Base-by-base conservation (phyloP, 768 basidiomycete genomes). In the Strobilomyces dryophilus region DNA sequence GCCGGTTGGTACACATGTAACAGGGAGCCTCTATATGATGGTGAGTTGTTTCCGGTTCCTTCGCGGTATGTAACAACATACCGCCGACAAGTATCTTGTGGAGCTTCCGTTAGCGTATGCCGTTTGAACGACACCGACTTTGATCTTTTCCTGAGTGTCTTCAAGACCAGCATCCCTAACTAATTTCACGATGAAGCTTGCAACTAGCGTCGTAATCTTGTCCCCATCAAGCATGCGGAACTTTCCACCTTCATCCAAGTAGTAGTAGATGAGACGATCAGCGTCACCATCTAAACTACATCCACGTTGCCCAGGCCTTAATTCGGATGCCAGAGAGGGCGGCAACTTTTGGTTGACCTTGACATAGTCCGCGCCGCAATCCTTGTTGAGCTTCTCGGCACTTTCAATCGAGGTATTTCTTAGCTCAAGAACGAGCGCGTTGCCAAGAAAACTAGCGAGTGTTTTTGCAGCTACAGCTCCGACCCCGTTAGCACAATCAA, bases 401-500 rank as follows among this genome's bases (percentile, higher is more conserved):
- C 81, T 84, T 14, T 76, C 75, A 21, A 77, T 83, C 18, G 80
- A 75, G 7, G 83, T 84, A 61, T 95, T 94, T 61, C 84, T 78
- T 36, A 92, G 73, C 53, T 80, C 71, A 43, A 98, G 65, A 24
- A 80, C 76, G 29, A 98, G 70, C 8, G 73, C 76, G 24, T 75
- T 75, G 17, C 78, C 80, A 21, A 97, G 79, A 49, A 81, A 76
- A 49, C 79, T 71, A 5, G 75, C 65, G 36, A 98, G 73, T 40
- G 78, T 80, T 32, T 74, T 73, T 12, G 90, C 84, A 36, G 88
- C 85, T 8, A 77, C 73, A 15, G 89, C 83, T 44, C 97, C 97
- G 21, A 99, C 97, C 26, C 97, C 97, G 67, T 99, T 98, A n/a
- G 97, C 97, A 67, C 97, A 98, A 69, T 99, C 97, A 39, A 99